phyloP scores from a whole-genome alignment of 768 basidiomycete species.

The Russula abietina region DNA sequence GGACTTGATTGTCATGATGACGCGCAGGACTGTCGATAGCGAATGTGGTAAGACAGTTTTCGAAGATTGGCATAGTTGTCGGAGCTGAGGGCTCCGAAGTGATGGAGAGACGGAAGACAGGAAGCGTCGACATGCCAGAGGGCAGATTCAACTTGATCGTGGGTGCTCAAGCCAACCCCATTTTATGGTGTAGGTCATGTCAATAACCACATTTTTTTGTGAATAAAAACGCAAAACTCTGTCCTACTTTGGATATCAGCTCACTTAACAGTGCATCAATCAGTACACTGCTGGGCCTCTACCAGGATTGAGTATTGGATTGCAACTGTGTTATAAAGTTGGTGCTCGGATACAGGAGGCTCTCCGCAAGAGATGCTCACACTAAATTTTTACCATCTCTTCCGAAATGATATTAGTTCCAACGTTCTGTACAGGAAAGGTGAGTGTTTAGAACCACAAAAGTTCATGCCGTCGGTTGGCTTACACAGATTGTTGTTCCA shows the following conservation, averaged over 20 bases:
- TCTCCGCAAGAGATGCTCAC: background rate
- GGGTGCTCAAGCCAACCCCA: background rate
- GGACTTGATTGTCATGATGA: no score
- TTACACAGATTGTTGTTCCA: no score
- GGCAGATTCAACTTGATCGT: no score
- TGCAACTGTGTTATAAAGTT: background rate
- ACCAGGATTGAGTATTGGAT: background rate
- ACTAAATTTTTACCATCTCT: background rate
- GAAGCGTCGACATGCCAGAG: conserved; percentile 4
- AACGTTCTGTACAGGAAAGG: background rate
- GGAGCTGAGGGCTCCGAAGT: background rate
- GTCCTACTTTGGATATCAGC: background rate
- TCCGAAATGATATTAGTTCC: background rate
- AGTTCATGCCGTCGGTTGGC: no score
- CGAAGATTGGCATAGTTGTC: background rate
- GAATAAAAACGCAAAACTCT: background rate
- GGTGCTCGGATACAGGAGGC: no score
- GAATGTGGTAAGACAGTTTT: background rate
- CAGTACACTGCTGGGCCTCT: background rate
- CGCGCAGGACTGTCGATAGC: background rate
- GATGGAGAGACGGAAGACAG: background rate
- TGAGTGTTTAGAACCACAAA: no score
- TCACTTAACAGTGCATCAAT: background rate
- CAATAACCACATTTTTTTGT: background rate
- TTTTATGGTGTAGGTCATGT: background rate